Evolutionary conservation across 2,329 filamentous ascomycete species (phyloP).

Genomic region (Diaporthe sp.): DNA sequence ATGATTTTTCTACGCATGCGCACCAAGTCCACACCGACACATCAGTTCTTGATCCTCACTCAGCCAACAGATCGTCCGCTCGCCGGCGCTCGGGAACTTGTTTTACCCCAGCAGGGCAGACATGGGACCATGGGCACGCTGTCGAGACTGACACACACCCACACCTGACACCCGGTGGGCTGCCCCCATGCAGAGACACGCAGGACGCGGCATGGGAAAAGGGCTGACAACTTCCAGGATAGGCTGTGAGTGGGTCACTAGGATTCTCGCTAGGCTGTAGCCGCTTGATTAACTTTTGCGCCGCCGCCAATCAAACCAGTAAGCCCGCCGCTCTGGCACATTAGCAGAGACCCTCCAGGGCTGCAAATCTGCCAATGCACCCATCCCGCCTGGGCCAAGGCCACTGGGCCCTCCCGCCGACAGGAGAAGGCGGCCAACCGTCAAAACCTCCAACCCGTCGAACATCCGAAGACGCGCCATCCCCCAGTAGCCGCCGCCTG

Average conservation of each 20-base stretch:
- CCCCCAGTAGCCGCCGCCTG: constrained; percentile 4
- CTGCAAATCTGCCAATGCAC: constrained; percentile 1
- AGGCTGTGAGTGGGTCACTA: constrained; percentile 33
- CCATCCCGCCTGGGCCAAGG: constrained; percentile 25
- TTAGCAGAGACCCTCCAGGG: constrained; percentile 15
- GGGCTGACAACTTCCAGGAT: constrained; percentile 33
- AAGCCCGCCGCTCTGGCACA: constrained; percentile 32
- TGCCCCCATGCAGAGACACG: constrained; percentile 26
- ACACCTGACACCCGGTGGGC: constrained; percentile 15
- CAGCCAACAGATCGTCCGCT: not conserved
- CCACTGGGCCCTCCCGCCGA: constrained; percentile 24
- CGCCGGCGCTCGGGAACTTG: constrained; percentile 22
- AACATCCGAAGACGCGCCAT: not conserved
- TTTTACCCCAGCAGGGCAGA: constrained; percentile 24
- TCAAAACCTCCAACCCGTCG: constrained; percentile 6
- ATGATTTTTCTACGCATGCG: not conserved
- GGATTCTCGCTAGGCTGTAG: constrained; percentile 37
- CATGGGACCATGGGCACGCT: constrained; percentile 20
- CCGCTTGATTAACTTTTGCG: constrained; percentile 34
- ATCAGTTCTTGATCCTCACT: constrained; percentile 17
- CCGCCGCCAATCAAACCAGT: constrained; percentile 28
- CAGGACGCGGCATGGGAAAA: constrained; percentile 29
- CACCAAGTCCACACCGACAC: constrained; percentile 18
- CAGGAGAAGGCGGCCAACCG: constrained; percentile 18
- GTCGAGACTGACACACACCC: constrained; percentile 22